These are phyloP conservation scores for Carnegiea gigantea DNA, from an alignment of 179 eudicot genomes.

Conservation along the genomic window DNA sequence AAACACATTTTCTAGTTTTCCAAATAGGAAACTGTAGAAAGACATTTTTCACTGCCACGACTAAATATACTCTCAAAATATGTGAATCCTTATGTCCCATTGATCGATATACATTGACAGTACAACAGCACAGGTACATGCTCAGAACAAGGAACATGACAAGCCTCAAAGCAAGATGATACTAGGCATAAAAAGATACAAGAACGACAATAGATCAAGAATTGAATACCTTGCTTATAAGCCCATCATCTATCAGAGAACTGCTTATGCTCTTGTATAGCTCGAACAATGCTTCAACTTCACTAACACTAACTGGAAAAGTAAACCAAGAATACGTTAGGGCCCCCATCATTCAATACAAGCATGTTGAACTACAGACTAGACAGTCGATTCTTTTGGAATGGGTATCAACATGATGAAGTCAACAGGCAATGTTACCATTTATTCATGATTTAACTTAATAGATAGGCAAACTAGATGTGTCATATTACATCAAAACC, in stretches of 20 bases:
- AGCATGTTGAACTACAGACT: background rate
- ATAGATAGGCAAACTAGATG: background rate
- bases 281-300: conserved; percentile 94
- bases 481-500: background rate
- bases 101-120: too few species aligned
- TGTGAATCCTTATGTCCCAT: background rate
- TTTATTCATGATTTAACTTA: background rate
- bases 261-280: conserved; percentile 87
- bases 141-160: background rate
- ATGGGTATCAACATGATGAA: background rate
- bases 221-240: conserved; percentile 79
- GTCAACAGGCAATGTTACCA: background rate
- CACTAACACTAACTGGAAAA: conserved; percentile 89
- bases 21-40: background rate
- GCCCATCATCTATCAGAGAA: conserved; percentile 88
- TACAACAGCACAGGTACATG: too few species aligned
- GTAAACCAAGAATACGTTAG: conserved; percentile 7
- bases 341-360: background rate
- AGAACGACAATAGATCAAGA: background rate
- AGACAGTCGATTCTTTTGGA: background rate
- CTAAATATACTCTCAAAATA: too few species aligned
- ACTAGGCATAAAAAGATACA: background rate
- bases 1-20: background rate
- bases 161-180: background rate
- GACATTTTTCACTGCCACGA: too few species aligned